Percentiles rank a stretch among this genome's conserved stretches.
phyloP scores from a whole-genome alignment of 2,329 filamentous ascomycete species.

The Colletotrichum orbiculare region DNA sequence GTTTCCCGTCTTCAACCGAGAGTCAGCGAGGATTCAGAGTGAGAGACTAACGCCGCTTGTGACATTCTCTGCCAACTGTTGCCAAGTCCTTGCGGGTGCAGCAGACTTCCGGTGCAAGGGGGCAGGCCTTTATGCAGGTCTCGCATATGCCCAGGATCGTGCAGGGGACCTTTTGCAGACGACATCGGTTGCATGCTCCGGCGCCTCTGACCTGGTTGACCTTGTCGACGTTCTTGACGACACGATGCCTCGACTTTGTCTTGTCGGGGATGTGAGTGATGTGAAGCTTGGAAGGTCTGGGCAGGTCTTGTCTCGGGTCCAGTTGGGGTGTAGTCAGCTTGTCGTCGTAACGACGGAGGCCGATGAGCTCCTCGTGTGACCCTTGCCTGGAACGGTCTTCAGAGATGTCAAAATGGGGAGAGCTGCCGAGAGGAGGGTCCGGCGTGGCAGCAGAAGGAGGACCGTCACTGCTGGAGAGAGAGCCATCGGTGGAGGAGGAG shows the following conservation, averaged over 20 bases:
- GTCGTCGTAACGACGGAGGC: neutral
- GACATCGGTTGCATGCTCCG: conserved; percentile 31
- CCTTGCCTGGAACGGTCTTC: neutral
- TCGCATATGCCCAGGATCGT: conserved; percentile 6
- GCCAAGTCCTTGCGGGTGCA: conserved; percentile 24
- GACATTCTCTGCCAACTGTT: conserved; percentile 4
- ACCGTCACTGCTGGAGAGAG: neutral
- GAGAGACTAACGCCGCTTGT: conserved; percentile 20
- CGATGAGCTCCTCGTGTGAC: too few species aligned
- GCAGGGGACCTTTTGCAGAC: conserved; percentile 26
- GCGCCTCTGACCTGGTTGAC: conserved; percentile 21
- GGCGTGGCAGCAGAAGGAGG: neutral
- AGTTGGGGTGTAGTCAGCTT: conserved; percentile 1
- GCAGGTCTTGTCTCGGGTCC: conserved; percentile 14
- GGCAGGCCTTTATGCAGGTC: conserved; percentile 17
- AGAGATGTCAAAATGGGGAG: neutral
- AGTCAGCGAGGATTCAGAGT: neutral
- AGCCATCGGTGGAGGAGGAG: neutral
- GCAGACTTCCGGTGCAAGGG: neutral
- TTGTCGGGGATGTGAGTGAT: conserved; percentile 15
- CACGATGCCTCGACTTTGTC: neutral
- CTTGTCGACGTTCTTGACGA: conserved; percentile 26
- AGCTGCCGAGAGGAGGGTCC: neutral
- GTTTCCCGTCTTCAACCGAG: neutral
- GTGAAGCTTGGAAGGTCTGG: conserved; percentile 13